Percentiles rank a stretch among this genome's conserved stretches.
These are phyloP conservation scores for Podila horticola DNA, from an alignment of 192 early-diverging fungal species.

Conservation along the genomic window DNA sequence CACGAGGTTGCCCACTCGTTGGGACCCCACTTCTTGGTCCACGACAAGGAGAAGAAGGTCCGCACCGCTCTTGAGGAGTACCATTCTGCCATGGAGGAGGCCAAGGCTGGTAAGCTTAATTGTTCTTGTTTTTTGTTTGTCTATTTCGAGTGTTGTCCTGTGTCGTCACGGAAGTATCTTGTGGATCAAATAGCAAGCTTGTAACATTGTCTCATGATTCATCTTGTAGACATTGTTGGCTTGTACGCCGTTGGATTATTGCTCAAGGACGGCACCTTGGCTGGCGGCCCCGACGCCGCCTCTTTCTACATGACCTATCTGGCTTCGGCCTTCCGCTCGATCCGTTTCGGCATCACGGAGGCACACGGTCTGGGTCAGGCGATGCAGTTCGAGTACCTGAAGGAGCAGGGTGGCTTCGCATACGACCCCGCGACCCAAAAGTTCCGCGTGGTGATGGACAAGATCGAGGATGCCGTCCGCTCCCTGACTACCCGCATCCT, in stretches of 20 bases:
- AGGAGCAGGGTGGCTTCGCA: slow-evolving; percentile 72
- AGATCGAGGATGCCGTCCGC: slow-evolving; percentile 63
- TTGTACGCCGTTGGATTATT: slow-evolving; percentile 70
- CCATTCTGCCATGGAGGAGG: slow-evolving; percentile 80
- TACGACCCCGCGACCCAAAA: slow-evolving; percentile 47
- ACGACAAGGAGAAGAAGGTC: slow-evolving; percentile 63
- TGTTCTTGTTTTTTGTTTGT: background rate
- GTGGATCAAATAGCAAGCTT: too few species aligned
- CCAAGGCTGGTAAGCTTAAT: slow-evolving; percentile 67
- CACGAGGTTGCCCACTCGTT: slow-evolving; percentile 81
- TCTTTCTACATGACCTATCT: slow-evolving; percentile 80
- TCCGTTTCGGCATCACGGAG: slow-evolving; percentile 77
- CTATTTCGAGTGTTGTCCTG: background rate
- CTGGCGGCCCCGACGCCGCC: slow-evolving; percentile 60
- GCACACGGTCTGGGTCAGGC: slow-evolving; percentile 79
- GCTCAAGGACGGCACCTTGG: slow-evolving; percentile 66
- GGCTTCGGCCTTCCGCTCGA: slow-evolving; percentile 76
- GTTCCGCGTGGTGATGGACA: slow-evolving; percentile 71
- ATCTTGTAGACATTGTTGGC: slow-evolving; percentile 66
- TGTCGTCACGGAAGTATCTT: background rate
- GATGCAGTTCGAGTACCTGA: slow-evolving; percentile 75
- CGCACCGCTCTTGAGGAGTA: slow-evolving; percentile 72
- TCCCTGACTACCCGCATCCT: slow-evolving; percentile 73
- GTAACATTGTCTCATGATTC: background rate
- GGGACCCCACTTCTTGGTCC: slow-evolving; percentile 69